These are phyloP conservation scores for Eleusine indica DNA, from an alignment of 176 grass and related monocot genomes.

Conservation along the genomic window DNA sequence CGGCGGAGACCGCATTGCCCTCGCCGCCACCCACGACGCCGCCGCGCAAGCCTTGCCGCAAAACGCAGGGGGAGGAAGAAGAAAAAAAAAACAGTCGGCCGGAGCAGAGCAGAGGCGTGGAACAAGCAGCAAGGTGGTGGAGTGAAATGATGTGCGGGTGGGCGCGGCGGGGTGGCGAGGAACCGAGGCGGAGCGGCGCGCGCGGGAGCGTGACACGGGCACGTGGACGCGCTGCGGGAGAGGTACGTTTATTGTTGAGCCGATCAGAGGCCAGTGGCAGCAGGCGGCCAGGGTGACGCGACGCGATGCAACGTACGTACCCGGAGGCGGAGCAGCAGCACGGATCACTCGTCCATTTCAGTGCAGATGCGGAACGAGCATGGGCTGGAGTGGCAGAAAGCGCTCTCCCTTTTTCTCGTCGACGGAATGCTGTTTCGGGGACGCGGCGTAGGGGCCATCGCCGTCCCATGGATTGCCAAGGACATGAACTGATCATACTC, in stretches of 20 bases:
- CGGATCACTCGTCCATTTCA: background rate
- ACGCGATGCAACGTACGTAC: background rate
- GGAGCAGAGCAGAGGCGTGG: background rate
- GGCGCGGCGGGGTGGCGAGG: background rate
- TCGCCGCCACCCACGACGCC: background rate
- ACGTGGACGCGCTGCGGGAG: slow-evolving; percentile 44
- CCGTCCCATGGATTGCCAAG: background rate
- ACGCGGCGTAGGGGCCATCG: background rate
- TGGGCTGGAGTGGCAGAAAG: background rate
- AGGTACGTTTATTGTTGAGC: slow-evolving; percentile 41
- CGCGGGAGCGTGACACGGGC: slow-evolving; percentile 43
- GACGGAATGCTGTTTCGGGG: slow-evolving; percentile 21
- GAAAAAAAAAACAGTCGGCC: background rate
- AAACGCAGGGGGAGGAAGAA: background rate
- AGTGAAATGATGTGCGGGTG: background rate
- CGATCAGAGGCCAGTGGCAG: background rate
- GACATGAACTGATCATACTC: too few species aligned
- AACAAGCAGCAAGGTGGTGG: background rate
- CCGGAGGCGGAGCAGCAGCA: background rate
- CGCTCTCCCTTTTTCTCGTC: background rate
- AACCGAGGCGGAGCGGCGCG: slow-evolving; percentile 9
- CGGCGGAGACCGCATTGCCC: slow-evolving; percentile 39
- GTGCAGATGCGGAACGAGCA: background rate
- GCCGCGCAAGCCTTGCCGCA: slow-evolving; percentile 1
- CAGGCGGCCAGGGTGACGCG: background rate